Evolutionary conservation across 768 basidiomycete species (phyloP).

Genomic region (Dioszegia aurantiaca): DNA sequence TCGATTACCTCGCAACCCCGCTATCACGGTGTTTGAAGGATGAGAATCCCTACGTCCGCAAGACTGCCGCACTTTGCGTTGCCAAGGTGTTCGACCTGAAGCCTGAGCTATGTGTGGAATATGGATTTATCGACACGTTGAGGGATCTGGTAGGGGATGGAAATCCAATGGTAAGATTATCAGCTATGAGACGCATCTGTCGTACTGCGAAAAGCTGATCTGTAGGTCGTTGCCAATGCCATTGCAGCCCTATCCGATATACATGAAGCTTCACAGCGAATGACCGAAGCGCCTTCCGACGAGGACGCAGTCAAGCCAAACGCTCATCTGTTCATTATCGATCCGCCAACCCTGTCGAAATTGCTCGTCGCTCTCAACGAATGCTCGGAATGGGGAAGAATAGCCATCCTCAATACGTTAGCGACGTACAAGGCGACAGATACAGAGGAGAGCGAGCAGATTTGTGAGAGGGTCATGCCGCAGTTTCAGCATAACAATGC

Average conservation of each 20-base stretch:
- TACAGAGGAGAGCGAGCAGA: constrained; percentile 95
- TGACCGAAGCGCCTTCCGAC: constrained; percentile 20
- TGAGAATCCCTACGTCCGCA: constrained; percentile 97
- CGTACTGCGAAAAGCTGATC: constrained; percentile 9
- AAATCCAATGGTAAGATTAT: constrained; percentile 80
- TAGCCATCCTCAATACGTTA: constrained; percentile 83
- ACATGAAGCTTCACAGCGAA: constrained; percentile 60
- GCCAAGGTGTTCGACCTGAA: constrained; percentile 97
- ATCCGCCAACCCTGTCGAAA: constrained; percentile 76
- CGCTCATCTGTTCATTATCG: constrained; percentile 74
- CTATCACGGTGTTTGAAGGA: constrained; percentile 86
- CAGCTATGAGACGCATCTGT: not conserved
- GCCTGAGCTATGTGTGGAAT: constrained; percentile 88
- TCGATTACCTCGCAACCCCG: constrained; percentile 96
- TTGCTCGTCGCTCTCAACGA: constrained; percentile 93
- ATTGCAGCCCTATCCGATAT: constrained; percentile 91
- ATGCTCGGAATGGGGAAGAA: constrained; percentile 98
- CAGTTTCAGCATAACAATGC: constrained; percentile 98
- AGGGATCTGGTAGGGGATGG: constrained; percentile 91
- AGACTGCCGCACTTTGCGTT: constrained; percentile 94
- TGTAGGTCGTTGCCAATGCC: constrained; percentile 92
- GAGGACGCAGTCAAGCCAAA: constrained; percentile 27
- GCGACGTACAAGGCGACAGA: constrained; percentile 78
- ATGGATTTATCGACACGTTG: constrained; percentile 83
- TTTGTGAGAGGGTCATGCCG: constrained; percentile 95